Percentiles rank a stretch among this genome's conserved stretches.
Evolutionary conservation across 805 yeast genomes (phyloP).

Genomic region (Tetrapisispora fleetii): DNA sequence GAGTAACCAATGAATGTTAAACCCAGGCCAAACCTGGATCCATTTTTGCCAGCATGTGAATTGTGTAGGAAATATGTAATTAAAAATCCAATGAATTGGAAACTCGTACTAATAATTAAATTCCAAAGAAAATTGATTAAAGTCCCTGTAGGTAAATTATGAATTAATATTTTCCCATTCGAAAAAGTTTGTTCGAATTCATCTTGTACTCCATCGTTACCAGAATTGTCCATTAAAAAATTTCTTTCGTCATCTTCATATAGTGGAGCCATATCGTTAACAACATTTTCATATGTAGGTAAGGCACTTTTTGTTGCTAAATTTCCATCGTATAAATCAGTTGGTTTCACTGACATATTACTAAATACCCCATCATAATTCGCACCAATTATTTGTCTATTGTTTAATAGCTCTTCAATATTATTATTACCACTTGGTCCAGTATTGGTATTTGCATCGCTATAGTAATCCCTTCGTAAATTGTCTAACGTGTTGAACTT

Average conservation of each 20-base stretch:
- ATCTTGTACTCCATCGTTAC: conserved; percentile 65
- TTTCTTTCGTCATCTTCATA: conserved; percentile 62
- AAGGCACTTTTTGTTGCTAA: conserved; percentile 42
- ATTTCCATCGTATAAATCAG: conserved; percentile 22
- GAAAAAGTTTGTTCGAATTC: conserved; percentile 37
- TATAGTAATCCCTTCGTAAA: not conserved
- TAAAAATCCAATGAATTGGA: conserved; percentile 88
- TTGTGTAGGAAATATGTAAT: conserved; percentile 87
- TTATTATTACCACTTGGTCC: not conserved
- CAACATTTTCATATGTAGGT: conserved; percentile 91
- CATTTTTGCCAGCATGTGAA: conserved; percentile 94
- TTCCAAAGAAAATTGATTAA: conserved; percentile 84
- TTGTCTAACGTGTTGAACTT: conserved; percentile 1
- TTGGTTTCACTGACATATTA: conserved; percentile 86
- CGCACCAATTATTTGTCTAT: conserved; percentile 12
- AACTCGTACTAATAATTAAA: conserved; percentile 72
- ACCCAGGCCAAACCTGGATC: conserved; percentile 88
- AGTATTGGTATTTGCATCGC: not conserved
- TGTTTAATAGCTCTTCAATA: not conserved
- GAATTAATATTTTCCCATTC: conserved; percentile 78
- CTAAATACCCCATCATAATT: conserved; percentile 81
- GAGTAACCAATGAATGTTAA: conserved; percentile 70
- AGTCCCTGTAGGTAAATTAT: conserved; percentile 92
- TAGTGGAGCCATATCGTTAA: conserved; percentile 92
- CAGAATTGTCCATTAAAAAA: conserved; percentile 32